These are phyloP conservation scores for Globisporangium barbulae DNA, from an alignment of 352 stramenopile species.

Conservation along the genomic window DNA sequence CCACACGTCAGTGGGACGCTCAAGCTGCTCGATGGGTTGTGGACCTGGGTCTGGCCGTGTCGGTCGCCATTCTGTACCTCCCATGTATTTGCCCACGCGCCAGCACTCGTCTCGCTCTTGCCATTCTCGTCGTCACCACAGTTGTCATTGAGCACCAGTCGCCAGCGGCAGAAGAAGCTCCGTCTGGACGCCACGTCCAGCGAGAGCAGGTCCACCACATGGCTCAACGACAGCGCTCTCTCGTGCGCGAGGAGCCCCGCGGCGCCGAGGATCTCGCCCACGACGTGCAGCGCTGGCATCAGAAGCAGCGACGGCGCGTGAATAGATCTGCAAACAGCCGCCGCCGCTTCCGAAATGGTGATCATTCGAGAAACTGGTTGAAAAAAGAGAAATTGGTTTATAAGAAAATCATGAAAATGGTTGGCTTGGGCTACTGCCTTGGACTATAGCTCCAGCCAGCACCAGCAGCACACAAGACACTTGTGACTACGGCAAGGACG, in stretches of 20 bases:
- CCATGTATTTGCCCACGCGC: conserved; percentile 22
- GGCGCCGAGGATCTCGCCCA: conserved; percentile 50
- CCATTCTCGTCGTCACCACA: not conserved
- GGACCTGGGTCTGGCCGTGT: conserved; percentile 44
- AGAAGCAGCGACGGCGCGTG: no score
- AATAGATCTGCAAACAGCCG: not conserved
- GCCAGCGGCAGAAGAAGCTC: conserved; percentile 58
- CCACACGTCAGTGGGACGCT: conserved; percentile 12
- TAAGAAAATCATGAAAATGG: not conserved
- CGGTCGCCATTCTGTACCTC: conserved; percentile 37
- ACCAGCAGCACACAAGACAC: not conserved
- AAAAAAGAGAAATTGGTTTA: conserved; percentile 2
- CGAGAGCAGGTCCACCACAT: conserved; percentile 37
- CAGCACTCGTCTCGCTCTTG: not conserved
- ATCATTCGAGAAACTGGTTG: not conserved
- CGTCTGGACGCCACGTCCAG: conserved; percentile 32
- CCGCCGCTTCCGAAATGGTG: not conserved
- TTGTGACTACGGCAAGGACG: conserved; percentile 19
- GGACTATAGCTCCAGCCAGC: not conserved
- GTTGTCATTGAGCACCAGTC: conserved; percentile 18
- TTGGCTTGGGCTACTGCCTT: no score
- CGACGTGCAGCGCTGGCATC: conserved; percentile 42
- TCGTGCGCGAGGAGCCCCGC: conserved; percentile 26
- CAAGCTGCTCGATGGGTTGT: conserved; percentile 16
- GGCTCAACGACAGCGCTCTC: conserved; percentile 8